These are phyloP conservation scores for Aspergillus persii DNA, from an alignment of 2,329 filamentous ascomycete genomes.

Conservation along the genomic window DNA sequence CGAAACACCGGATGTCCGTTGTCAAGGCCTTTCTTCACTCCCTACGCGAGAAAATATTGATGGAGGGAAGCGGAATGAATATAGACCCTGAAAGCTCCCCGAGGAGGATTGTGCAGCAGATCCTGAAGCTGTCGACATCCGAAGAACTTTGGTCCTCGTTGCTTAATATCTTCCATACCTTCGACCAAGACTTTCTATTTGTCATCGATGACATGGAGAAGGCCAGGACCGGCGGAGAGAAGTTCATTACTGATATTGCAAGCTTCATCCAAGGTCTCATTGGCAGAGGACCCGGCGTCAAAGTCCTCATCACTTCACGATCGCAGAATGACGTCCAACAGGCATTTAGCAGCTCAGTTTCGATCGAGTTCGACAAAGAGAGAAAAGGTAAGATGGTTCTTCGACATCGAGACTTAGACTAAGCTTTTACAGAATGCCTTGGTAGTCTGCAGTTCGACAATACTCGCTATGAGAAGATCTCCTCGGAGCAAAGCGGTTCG, in stretches of 20 bases:
- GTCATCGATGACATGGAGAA: neutral
- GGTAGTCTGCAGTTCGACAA: conserved; percentile 1
- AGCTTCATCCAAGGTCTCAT: neutral
- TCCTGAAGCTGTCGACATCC: neutral
- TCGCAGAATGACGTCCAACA: neutral
- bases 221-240: neutral
- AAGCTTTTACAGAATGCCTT: neutral
- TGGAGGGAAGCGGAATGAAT: neutral
- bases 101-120: neutral
- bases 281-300: neutral
- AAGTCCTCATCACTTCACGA: neutral
- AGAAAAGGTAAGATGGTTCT: neutral
- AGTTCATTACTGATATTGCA: neutral
- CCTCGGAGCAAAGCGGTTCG: neutral
- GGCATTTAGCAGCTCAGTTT: neutral
- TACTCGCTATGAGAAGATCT: conserved; percentile 4
- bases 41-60: neutral
- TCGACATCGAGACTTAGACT: neutral
- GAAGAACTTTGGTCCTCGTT: neutral
- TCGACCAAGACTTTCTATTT: neutral
- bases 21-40: neutral
- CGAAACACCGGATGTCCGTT: neutral
- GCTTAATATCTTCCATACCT: neutral
- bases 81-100: neutral
- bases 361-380: neutral